phyloP scores from a whole-genome alignment of 179 eudicot genomes.

The Corrigiola litoralis region DNA sequence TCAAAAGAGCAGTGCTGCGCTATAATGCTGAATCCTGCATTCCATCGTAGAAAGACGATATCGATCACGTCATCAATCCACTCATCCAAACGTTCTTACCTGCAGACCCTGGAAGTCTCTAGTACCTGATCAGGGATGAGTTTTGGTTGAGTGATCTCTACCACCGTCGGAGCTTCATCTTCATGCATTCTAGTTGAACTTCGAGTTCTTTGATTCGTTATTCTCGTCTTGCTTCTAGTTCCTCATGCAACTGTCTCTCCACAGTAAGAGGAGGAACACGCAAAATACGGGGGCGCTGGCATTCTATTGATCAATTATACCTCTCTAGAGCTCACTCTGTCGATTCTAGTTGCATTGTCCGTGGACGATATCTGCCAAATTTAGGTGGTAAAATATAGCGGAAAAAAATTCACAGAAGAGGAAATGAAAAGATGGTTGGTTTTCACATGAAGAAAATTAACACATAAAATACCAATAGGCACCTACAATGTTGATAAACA shows the following conservation, averaged over 20 bases:
- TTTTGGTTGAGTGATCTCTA: conserved; percentile 43
- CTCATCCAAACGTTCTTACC: too few relatives aligned
- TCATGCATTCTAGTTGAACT: conserved; percentile 43
- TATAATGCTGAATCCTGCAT: not conserved
- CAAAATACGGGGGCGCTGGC: conserved; percentile 19
- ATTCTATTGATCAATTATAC: conserved; percentile 28
- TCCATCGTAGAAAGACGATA: not conserved
- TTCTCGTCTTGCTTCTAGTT: conserved; percentile 51
- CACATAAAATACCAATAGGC: too few relatives aligned
- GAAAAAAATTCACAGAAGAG: too few relatives aligned
- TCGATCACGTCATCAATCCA: too few relatives aligned
- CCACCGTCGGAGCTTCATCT: conserved; percentile 42
- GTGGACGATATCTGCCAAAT: conserved; percentile 32
- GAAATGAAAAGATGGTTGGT: too few relatives aligned
- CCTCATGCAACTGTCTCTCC: conserved; percentile 63
- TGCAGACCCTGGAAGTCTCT: conserved; percentile 21
- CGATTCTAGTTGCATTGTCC: conserved; percentile 26
- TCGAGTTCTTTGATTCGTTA: conserved; percentile 65
- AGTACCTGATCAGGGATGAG: conserved; percentile 52
- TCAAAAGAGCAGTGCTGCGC: not conserved
- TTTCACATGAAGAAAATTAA: too few relatives aligned
- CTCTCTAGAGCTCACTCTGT: conserved; percentile 25
- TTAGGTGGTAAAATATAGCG: not conserved
- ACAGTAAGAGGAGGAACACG: conserved; percentile 58
- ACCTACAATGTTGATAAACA: too few relatives aligned